Percentiles rank a stretch among this genome's conserved stretches.
Evolutionary conservation across 768 basidiomycete species (phyloP).

Genomic region (Leccinum barrowsii): DNA sequence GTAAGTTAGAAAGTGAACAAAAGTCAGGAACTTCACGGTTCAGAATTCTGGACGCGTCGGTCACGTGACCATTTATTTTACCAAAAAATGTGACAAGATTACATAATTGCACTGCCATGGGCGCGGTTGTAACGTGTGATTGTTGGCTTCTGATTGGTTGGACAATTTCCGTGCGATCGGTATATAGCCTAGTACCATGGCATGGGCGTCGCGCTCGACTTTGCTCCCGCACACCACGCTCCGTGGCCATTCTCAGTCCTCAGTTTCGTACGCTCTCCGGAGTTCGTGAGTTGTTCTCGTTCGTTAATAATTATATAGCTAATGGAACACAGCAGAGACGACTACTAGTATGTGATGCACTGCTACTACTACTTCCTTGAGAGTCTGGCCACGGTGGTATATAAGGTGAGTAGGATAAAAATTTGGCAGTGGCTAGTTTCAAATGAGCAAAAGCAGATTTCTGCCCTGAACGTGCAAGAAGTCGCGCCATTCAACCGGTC

Average conservation of each 20-base stretch:
- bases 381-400: constrained; percentile 5
- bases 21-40: constrained; percentile 23
- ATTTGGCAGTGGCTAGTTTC: constrained; percentile 9
- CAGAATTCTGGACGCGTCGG: constrained; percentile 27
- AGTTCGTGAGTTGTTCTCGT: constrained; percentile 3
- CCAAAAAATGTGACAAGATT: constrained; percentile 6
- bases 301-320: constrained; percentile 3
- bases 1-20: neutral
- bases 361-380: constrained; percentile 10
- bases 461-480: constrained; percentile 36
- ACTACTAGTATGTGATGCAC: constrained; percentile 9
- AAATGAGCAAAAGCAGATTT: constrained; percentile 28
- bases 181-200: constrained; percentile 19
- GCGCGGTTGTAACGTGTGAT: constrained; percentile 10
- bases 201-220: neutral
- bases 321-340: constrained; percentile 10
- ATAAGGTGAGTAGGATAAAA: constrained; percentile 19
- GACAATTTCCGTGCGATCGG: constrained; percentile 30
- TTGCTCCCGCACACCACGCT: neutral
- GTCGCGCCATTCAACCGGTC: constrained; percentile 58
- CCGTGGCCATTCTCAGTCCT: neutral
- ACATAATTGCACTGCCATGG: constrained; percentile 16
- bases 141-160: constrained; percentile 16
- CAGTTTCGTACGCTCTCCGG: neutral
- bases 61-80: constrained; percentile 34